Base-by-base conservation (phyloP, 352 stramenopile species). In the Globisporangium recalcitrans region DNA sequence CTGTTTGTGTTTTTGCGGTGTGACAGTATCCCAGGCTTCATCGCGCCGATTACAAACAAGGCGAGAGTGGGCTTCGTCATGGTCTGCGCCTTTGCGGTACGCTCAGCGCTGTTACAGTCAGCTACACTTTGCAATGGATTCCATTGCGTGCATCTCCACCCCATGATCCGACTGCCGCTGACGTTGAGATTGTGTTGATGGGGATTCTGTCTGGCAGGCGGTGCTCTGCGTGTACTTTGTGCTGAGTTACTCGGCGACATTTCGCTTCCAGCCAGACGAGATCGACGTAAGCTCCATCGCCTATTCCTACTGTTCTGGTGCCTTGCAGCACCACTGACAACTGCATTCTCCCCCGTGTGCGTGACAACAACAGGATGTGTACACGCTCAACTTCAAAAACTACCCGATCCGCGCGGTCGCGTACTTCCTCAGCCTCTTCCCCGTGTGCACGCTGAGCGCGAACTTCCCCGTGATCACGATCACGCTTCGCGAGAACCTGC, bases 351-450 rank as follows among this genome's bases (percentile, higher is more conserved):
- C n/a, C n/a, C n/a, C n/a, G n/a, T n/a, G 40, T 42, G n/a, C 32
- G 21, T 46, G 44, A 46, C 21, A 46, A 46, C 21, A n/a, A 16
- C 64, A 95, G 85, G 86, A 95, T 68, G 85, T 95, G 38, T 95
- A 95, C 70, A 93, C 86, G 47, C 85, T 95, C 58, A 95, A 95
- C 72, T 95, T 95, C 65, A 89, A 90, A 67, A 60, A 85, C 63
- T 91, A 92, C 67, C 70, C 83, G 14, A 71, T 93, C 36, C 78
- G 86, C 40, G 74, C 82, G 48, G 79, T 93, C 64, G 82, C 84
- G 53, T 95, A 95, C 66, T 95, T 95, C 61, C 70, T 95, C 44
- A 93, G 83, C 42, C 69, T 95, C 13, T 95, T 95, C 71, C 86
- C 86, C 11, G 86, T 95, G 31, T 95, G 85, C 65, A 95, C 86